Conservation (phyloP, 176 grass and related monocot species). For the Melocanna baccifera region DNA sequence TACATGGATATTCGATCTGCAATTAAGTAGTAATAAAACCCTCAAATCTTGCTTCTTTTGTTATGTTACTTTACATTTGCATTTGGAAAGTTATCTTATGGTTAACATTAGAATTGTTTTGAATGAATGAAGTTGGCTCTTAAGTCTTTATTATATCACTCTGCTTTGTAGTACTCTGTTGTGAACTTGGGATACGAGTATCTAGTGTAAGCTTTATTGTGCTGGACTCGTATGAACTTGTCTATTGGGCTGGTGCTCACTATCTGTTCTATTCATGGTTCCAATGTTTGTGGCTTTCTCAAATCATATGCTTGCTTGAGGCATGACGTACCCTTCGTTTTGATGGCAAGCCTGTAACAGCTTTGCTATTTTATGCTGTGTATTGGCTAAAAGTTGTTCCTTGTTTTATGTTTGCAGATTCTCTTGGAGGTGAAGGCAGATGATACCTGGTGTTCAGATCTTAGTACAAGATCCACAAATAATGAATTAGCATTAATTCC, state of each 20-base stretch:
- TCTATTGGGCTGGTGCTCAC: neutral
- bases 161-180: neutral
- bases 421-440: constrained; percentile 60
- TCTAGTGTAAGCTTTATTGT: neutral
- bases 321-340: neutral
- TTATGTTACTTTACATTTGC: neutral
- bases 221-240: neutral
- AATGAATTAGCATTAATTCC: constrained; percentile 89
- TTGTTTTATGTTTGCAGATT: constrained; percentile 59
- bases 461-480: constrained; percentile 49
- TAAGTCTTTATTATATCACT: constrained; percentile 5
- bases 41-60: neutral
- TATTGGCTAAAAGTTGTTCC: constrained; percentile 18
- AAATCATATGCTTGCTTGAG: neutral
- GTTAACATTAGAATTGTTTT: neutral
- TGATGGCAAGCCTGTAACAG: neutral
- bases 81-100: constrained; percentile 11
- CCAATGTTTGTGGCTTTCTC: constrained; percentile 2
- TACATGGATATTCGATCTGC: neutral
- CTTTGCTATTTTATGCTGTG: constrained; percentile 28
- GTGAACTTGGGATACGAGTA: neutral
- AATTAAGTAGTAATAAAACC: neutral
- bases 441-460: constrained; percentile 27
- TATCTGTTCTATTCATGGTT: neutral
- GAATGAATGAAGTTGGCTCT: neutral